Conservation (phyloP, 208 protist species). For the Crithidia brevicula region DNA sequence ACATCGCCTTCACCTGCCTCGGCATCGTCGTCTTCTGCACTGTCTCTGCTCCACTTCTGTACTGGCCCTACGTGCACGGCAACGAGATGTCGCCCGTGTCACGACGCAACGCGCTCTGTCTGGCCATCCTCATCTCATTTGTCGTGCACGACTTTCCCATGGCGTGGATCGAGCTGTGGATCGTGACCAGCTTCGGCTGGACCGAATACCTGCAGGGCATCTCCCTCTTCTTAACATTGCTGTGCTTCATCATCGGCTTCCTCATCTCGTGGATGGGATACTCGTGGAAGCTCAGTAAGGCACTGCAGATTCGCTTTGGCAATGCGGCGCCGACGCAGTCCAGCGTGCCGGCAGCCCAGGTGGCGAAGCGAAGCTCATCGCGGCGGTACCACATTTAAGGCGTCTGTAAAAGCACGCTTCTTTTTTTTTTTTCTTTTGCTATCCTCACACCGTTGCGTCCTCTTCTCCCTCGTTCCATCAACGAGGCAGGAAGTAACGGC, state of each 20-base stretch:
- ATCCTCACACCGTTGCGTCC: too few species aligned
- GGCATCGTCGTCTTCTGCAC: constrained; percentile 57
- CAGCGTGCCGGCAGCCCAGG: constrained; percentile 22
- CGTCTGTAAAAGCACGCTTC: neutral
- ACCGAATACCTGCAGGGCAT: constrained; percentile 64
- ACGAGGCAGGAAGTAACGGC: too few species aligned
- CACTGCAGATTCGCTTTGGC: constrained; percentile 69
- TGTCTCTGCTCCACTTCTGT: constrained; percentile 62
- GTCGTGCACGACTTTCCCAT: constrained; percentile 74
- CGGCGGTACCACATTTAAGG: constrained; percentile 13
- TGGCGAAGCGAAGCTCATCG: constrained; percentile 15
- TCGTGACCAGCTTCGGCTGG: constrained; percentile 65
- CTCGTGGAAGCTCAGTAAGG: constrained; percentile 79
- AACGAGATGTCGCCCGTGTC: constrained; percentile 73
- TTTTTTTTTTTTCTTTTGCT: neutral
- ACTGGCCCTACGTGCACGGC: constrained; percentile 71
- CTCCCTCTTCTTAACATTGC: constrained; percentile 62
- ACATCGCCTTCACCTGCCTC: constrained; percentile 60
- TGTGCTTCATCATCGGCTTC: constrained; percentile 79
- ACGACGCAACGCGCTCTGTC: constrained; percentile 49
- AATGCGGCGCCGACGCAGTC: constrained; percentile 31
- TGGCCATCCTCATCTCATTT: constrained; percentile 66
- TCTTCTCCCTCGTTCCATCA: too few species aligned
- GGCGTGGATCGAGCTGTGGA: constrained; percentile 76
- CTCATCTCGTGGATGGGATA: constrained; percentile 75